phyloP scores from a whole-genome alignment of 148 eudicot species.

The Vaccinium macrocarpon region DNA sequence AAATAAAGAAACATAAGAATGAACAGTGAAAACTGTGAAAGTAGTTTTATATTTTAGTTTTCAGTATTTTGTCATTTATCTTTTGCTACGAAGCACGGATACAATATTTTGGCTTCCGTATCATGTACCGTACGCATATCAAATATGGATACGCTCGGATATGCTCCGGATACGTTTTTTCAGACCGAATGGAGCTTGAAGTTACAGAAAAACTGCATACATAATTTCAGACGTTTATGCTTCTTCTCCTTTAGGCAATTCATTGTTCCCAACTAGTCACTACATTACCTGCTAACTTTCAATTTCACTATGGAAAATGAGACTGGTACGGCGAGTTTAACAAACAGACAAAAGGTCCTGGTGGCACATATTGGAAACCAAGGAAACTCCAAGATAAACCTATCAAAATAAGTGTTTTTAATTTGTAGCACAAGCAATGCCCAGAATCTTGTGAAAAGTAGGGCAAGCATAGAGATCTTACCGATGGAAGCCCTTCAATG shows the following conservation, averaged over 20 bases:
- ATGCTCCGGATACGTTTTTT: no score
- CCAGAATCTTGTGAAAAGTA: not conserved
- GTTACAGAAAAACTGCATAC: not conserved
- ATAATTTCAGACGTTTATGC: not conserved
- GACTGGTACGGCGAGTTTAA: not conserved
- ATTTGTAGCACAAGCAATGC: constrained; percentile 2
- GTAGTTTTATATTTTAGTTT: not conserved
- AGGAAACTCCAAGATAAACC: not conserved
- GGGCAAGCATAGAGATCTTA: constrained; percentile 23
- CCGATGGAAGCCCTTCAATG: constrained; percentile 54
- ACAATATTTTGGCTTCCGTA: no score
- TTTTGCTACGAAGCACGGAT: no score
- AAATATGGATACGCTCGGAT: no score
- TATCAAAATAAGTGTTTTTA: not conserved
- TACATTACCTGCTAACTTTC: not conserved
- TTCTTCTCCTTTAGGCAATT: not conserved
- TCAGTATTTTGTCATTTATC: not conserved
- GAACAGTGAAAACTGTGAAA: not conserved
- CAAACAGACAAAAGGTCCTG: not conserved
- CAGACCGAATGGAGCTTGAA: not conserved
- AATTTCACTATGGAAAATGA: not conserved
- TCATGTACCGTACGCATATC: no score
- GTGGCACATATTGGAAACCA: not conserved
- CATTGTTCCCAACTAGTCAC: not conserved
- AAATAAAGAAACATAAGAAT: not conserved